These are phyloP conservation scores for Colletotrichum spinosum DNA, from an alignment of 2,329 filamentous ascomycete species.

Conservation along the genomic window DNA sequence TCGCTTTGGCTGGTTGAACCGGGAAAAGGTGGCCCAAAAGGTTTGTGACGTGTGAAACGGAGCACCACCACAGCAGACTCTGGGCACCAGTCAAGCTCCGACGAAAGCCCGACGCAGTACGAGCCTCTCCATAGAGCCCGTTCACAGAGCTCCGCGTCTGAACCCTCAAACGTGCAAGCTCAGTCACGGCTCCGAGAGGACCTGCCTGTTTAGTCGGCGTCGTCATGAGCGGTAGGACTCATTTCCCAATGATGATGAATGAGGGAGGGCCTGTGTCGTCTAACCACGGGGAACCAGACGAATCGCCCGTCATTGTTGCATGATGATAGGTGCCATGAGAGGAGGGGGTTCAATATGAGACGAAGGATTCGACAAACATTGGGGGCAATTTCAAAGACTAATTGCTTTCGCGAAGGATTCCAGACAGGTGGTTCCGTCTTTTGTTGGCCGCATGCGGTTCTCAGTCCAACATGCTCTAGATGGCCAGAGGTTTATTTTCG, in stretches of 20 bases:
- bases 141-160: slow-evolving; percentile 2
- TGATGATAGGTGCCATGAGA: slow-evolving; percentile 1
- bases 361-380: background rate
- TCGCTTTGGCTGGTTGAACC: slow-evolving; percentile 32
- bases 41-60: slow-evolving; percentile 6
- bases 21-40: slow-evolving; percentile 15
- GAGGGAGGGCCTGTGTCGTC: background rate
- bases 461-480: background rate
- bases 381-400: background rate
- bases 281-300: slow-evolving; percentile 11
- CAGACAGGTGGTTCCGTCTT: too few species aligned
- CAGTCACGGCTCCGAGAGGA: background rate
- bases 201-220: background rate
- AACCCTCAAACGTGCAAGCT: background rate
- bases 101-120: slow-evolving; percentile 16
- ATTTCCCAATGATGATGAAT: background rate
- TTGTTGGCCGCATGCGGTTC: too few species aligned
- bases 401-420: background rate
- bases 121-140: slow-evolving; percentile 2
- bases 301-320: slow-evolving; percentile 15
- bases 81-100: background rate
- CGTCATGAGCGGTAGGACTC: slow-evolving; percentile 15
- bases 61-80: slow-evolving; percentile 16
- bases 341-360: slow-evolving; percentile 10
- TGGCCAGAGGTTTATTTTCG: background rate